Base-by-base conservation (phyloP, 495 filamentous ascomycete species). In the Staphylotrichum longicolle region DNA sequence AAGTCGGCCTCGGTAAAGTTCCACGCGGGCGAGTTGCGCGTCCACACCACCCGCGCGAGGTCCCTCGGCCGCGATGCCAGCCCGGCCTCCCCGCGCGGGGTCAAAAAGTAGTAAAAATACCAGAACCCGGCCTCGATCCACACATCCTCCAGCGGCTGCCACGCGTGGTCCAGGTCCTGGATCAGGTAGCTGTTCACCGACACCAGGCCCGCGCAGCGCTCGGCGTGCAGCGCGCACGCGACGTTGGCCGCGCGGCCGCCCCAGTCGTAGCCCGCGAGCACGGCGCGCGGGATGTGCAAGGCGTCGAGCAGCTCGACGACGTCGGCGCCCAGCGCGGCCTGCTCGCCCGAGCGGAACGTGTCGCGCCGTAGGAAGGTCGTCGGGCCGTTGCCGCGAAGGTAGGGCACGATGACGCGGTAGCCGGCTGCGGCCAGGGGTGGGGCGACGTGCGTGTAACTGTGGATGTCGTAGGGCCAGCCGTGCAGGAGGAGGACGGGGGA, bases 101-200 rank as follows among this genome's bases (percentile, higher is more conserved):
- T 52, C 49, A 52, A 30, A 11, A 52, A 52, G 34, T 52, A 52
- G 34, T 52, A 52, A 39, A 52, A 52, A 4, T 52, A 52, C 49
- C 49, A 52, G 14, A 52, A 52, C n/a, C 49, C 49, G 12, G 49
- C 49, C 49, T 52, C 49, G 34, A 52, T 39, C 4, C 1, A 3
- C 49, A 39, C 49, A 3, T 52, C 49, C 33, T 27, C 20, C 20
- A 27, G 20, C 20, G 20, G 20, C 20, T 27, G 20, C 20, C 20
- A 27, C 20, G 20, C 20, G 20, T 27, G 20, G 20, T 27, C 20
- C 20, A 27, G 20, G 20, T 27, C 20, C 20, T 27, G 20, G 20
- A 27, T 27, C 20, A 27, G 20, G 20, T 27, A 27, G 20, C 20
- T 27, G 20, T 27, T 27, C 20, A 27, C 20, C 20, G 20, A 27